Evolutionary conservation across 176 grass and related monocot species (phyloP).

Genomic region (Canna indica): DNA sequence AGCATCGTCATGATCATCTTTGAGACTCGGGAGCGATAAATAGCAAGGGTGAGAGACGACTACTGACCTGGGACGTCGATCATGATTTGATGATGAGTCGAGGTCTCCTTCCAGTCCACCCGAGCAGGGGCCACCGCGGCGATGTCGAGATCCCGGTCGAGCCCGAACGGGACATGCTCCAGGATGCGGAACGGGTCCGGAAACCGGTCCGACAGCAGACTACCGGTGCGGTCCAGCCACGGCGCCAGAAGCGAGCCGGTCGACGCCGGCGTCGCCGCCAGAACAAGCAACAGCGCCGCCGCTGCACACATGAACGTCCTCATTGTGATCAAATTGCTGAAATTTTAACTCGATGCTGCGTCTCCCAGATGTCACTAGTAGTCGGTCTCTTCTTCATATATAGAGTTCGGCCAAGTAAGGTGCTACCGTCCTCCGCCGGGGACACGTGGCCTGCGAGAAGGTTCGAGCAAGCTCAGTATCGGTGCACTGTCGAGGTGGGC

Average conservation of each 20-base stretch:
- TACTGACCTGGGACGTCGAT: conserved; percentile 58
- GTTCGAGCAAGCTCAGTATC: not conserved
- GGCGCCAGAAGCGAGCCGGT: conserved; percentile 46
- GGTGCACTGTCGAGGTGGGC: too few species aligned
- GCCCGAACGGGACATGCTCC: conserved; percentile 52
- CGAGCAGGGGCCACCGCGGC: conserved; percentile 38
- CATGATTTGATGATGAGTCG: conserved; percentile 56
- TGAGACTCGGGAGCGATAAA: too few species aligned
- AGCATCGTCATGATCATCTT: too few species aligned
- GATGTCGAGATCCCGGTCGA: conserved; percentile 46
- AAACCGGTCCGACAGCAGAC: conserved; percentile 23
- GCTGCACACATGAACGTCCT: not conserved
- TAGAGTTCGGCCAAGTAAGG: not conserved
- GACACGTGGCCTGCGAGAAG: not conserved
- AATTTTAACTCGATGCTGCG: too few species aligned
- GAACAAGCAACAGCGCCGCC: not conserved
- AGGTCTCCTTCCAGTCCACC: conserved; percentile 73
- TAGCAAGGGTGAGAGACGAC: not conserved
- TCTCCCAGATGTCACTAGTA: too few species aligned
- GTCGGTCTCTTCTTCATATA: not conserved
- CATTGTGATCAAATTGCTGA: too few species aligned
- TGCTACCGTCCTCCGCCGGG: not conserved
- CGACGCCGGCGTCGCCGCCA: conserved; percentile 1
- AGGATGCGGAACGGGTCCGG: conserved; percentile 75
- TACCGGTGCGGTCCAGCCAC: conserved; percentile 34